Evolutionary conservation across 2,329 filamentous ascomycete genomes (phyloP).

Genomic region (Ilyonectria destructans): DNA sequence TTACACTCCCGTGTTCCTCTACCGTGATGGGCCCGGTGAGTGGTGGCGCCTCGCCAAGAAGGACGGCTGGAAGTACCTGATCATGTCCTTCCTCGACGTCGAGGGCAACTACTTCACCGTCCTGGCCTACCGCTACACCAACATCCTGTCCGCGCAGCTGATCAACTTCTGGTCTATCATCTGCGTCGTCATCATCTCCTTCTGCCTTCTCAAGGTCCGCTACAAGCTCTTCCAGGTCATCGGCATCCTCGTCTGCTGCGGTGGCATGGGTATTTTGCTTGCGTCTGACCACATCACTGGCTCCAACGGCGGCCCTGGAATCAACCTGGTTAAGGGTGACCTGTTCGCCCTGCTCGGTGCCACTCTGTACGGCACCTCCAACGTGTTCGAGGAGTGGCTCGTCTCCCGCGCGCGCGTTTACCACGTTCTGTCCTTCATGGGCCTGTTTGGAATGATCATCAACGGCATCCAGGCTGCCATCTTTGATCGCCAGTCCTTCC

Average conservation of each 20-base stretch:
- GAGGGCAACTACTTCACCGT: slow-evolving; percentile 99
- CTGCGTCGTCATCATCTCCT: slow-evolving; percentile 89
- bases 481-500: slow-evolving; percentile 87
- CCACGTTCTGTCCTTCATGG: slow-evolving; percentile 93
- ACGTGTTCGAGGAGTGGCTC: slow-evolving; percentile 95
- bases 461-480: slow-evolving; percentile 93
- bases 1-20: slow-evolving; percentile 86
- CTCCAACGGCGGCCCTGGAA: slow-evolving; percentile 76
- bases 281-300: slow-evolving; percentile 90
- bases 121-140: slow-evolving; percentile 92
- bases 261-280: slow-evolving; percentile 90
- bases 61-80: slow-evolving; percentile 94
- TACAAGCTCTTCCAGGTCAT: slow-evolving; percentile 90
- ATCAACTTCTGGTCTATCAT: slow-evolving; percentile 99
- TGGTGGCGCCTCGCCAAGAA: slow-evolving; percentile 76
- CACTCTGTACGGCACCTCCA: slow-evolving; percentile 91
- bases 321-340: slow-evolving; percentile 90
- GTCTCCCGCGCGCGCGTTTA: slow-evolving; percentile 90
- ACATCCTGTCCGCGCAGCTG: slow-evolving; percentile 91
- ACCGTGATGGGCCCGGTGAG: slow-evolving; percentile 82
- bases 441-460: slow-evolving; percentile 90
- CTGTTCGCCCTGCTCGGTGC: slow-evolving; percentile 92
- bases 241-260: slow-evolving; percentile 92
- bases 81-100: slow-evolving; percentile 94
- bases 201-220: slow-evolving; percentile 86